A percentile compares a stretch with the other conserved stretches of the same genome.
These are phyloP conservation scores for Aspergillus ochraceus DNA, from an alignment of 2,329 filamentous ascomycete genomes.

Conservation along the genomic window DNA sequence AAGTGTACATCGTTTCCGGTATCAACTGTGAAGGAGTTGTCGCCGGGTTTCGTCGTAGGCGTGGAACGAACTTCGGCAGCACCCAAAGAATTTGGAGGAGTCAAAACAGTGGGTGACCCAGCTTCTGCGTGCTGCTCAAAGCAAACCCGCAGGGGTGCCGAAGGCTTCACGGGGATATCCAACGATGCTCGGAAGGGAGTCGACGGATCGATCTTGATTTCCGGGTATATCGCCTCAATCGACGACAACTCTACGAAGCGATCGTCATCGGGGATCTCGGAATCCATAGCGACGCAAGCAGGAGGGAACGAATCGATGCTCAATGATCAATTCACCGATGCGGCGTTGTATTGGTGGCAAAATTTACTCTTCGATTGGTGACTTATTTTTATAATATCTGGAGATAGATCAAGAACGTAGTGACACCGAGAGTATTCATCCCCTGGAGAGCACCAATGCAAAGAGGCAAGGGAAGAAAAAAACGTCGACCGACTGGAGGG, in stretches of 20 bases:
- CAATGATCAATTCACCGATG: not conserved
- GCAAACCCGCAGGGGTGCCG: slow-evolving; percentile 50
- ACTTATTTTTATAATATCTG: not conserved
- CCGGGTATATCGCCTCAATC: slow-evolving; percentile 63
- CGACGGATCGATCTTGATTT: slow-evolving; percentile 52
- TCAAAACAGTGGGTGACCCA: slow-evolving; percentile 35
- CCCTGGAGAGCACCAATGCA: not conserved
- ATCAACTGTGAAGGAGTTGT: slow-evolving; percentile 18
- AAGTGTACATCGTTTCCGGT: slow-evolving; percentile 42
- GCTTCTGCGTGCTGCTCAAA: slow-evolving; percentile 40
- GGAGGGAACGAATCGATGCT: slow-evolving; percentile 5
- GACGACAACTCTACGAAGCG: slow-evolving; percentile 60
- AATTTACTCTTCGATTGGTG: not conserved
- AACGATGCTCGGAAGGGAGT: slow-evolving; percentile 53
- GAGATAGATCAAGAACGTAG: not conserved
- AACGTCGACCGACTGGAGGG: not conserved
- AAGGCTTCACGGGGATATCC: slow-evolving; percentile 57
- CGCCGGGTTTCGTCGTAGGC: slow-evolving; percentile 23
- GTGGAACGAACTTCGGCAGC: slow-evolving; percentile 20
- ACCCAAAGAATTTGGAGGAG: slow-evolving; percentile 45
- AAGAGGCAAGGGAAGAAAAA: not conserved
- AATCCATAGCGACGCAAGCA: slow-evolving; percentile 31
- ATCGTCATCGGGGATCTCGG: slow-evolving; percentile 51
- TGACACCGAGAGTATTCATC: not conserved
- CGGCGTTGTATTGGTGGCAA: not conserved